A percentile compares a stretch with the other conserved stretches of the same genome.
These are phyloP conservation scores for Lactifluus rugatus DNA, from an alignment of 768 basidiomycete species.

Conservation along the genomic window DNA sequence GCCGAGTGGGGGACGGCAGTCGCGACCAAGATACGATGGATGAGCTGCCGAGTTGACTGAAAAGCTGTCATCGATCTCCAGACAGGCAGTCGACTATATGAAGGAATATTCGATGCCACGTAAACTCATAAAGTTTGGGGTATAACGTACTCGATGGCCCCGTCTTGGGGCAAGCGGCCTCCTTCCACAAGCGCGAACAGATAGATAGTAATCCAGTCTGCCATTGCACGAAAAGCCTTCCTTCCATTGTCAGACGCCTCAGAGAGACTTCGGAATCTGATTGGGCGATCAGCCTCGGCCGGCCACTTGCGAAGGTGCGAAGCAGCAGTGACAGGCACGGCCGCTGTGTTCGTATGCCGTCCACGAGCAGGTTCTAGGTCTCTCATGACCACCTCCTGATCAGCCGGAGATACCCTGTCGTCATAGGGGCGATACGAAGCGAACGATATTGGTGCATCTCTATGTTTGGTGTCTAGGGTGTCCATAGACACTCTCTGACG, in stretches of 20 bases:
- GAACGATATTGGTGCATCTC: background rate
- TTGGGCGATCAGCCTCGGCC: constrained; percentile 11
- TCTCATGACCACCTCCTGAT: constrained; percentile 7
- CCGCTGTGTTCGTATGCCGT: constrained; percentile 2
- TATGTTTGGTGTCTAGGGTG: background rate
- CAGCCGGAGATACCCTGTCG: constrained; percentile 3
- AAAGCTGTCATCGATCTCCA: constrained; percentile 16
- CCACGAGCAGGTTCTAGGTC: background rate
- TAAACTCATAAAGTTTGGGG: background rate
- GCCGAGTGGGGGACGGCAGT: constrained; percentile 16
- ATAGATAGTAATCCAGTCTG: constrained; percentile 18
- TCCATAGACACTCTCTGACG: background rate
- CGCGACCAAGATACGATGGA: constrained; percentile 12
- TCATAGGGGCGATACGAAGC: constrained; percentile 3
- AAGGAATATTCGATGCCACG: background rate
- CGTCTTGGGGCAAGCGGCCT: constrained; percentile 15
- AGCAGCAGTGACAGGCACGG: background rate
- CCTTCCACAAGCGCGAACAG: constrained; percentile 14
- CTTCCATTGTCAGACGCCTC: constrained; percentile 12
- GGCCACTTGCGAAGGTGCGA: constrained; percentile 7
- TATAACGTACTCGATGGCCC: constrained; percentile 14
- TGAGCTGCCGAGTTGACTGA: constrained; percentile 17
- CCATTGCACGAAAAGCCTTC: constrained; percentile 12
- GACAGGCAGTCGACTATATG: constrained; percentile 10
- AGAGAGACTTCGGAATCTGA: constrained; percentile 12